Evolutionary conservation across 805 yeast species (phyloP), one percentile per base, ranked within the genome.

Genomic region (Debaryomyces prosopidis): DNA sequence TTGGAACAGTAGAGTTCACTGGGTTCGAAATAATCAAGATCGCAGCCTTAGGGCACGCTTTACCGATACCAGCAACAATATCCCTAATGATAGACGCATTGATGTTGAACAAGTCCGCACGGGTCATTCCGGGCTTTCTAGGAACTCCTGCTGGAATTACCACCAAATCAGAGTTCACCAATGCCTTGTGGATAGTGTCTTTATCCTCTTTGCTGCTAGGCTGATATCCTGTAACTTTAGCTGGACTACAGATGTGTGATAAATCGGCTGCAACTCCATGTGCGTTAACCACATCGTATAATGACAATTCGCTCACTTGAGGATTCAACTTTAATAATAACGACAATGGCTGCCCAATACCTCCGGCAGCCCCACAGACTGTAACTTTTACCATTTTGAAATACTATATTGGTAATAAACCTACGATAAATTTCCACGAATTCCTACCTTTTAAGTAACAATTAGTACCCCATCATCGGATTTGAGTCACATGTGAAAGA

Each of bases 311-410:
- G 16, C 68, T 57, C 28, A 73, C 72, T 14, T 59, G 53, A 5
- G 67, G 63, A 51, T 72, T 72, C 47, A 71, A 58, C 51, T 72
- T 72, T 49, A 73, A 60, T 39, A 73, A 62, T 44, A 72, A 61
- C 10, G 77, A 72, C 43, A 73, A 65, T 16, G 77, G 77, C 54
- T 73, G 77, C 42, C 77, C 77, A 49, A 73, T 73, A 39, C 77
- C 77, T 44, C 77, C 77, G 42, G 77, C 77, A 36, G 77, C 77
- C 36, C 77, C 77, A 51, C 76, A 72, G 42, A 73, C 76, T 32
- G 77, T 73, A 46, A 73, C 77, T 62, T 73, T 73, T 39, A 69
- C 73, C 69, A 67, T 69, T 36, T 50, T 43, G 12, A 30, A 11
- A n/a, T 23, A 23, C 9, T 23, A 23, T 2, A 23, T 23, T 4